phyloP scores from a whole-genome alignment of 192 early-diverging fungal genomes.

The Phlyctochytrium planicorne region DNA sequence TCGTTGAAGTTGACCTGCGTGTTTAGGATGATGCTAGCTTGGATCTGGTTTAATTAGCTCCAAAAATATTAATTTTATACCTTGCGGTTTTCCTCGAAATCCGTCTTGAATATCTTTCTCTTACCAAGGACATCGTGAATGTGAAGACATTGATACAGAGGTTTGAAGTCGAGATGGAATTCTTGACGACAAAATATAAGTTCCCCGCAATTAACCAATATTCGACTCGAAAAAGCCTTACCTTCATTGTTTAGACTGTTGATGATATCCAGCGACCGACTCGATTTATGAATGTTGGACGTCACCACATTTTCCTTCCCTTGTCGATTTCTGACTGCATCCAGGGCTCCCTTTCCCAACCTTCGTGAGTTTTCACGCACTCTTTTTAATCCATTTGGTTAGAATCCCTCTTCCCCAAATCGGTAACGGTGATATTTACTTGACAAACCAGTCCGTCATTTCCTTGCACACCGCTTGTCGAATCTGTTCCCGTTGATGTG shows the following conservation, averaged over 20 bases:
- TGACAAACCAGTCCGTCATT: conserved; percentile 89
- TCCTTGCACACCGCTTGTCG: conserved; percentile 82
- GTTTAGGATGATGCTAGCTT: conserved; percentile 43
- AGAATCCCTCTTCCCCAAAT: conserved; percentile 5
- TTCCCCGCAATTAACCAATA: too few species aligned
- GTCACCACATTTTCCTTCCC: conserved; percentile 18
- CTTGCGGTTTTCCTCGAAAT: conserved; percentile 87
- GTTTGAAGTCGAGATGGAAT: conserved; percentile 82
- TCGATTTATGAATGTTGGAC: not conserved
- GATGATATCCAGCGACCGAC: conserved; percentile 24
- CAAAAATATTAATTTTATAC: conserved; percentile 31
- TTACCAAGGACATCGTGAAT: conserved; percentile 93
- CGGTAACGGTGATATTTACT: conserved; percentile 40
- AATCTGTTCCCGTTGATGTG: conserved; percentile 85
- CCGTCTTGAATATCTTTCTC: conserved; percentile 76
- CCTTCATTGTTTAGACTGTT: too few species aligned
- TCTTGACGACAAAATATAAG: too few species aligned
- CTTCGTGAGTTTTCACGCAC: conserved; percentile 78
- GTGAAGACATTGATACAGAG: conserved; percentile 94
- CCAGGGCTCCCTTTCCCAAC: conserved; percentile 83
- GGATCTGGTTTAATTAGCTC: not conserved
- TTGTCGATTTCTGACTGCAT: conserved; percentile 32
- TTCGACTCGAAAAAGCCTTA: not conserved
- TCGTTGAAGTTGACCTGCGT: conserved; percentile 68
- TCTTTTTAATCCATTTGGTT: too few species aligned